Evolutionary conservation across 257 asterid species (phyloP).

Genomic region (Nemophila menziesii): DNA sequence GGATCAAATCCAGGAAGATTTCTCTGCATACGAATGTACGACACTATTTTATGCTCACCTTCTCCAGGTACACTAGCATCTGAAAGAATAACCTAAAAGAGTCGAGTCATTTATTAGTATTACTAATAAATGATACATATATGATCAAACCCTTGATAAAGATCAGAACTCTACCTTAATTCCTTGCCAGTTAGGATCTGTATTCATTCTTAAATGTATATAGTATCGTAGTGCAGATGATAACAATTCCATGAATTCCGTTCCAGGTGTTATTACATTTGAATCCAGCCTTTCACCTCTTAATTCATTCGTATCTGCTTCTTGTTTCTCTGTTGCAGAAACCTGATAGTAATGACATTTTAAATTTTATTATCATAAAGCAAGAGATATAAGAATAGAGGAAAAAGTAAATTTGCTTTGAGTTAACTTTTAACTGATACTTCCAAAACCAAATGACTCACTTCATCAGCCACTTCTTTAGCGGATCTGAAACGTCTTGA

Average conservation of each 20-base stretch:
- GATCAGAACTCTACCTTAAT: constrained; percentile 30
- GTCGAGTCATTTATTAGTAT: not conserved
- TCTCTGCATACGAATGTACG: constrained; percentile 70
- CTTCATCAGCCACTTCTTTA: constrained; percentile 31
- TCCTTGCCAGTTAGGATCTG: constrained; percentile 49
- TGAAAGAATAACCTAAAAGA: constrained; percentile 53
- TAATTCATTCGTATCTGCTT: constrained; percentile 7
- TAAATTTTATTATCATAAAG: not conserved
- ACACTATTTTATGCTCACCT: constrained; percentile 70
- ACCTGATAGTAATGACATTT: constrained; percentile 23
- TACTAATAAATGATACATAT: not conserved
- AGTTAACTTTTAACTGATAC: not conserved
- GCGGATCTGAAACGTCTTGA: constrained; percentile 52
- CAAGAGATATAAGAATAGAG: not conserved
- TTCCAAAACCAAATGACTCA: constrained; percentile 16
- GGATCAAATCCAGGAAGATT: constrained; percentile 65
- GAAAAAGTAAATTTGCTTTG: not conserved
- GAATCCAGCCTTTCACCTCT: constrained; percentile 34
- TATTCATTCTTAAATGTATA: constrained; percentile 33
- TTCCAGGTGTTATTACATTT: constrained; percentile 68
- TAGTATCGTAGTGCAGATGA: constrained; percentile 47
- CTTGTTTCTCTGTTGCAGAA: constrained; percentile 14
- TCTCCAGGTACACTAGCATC: constrained; percentile 81
- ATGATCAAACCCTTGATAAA: not conserved
- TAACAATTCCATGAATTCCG: constrained; percentile 48